Evolutionary conservation across 2,329 filamentous ascomycete genomes (phyloP).

Genomic region (Aspergillus viridinutans): DNA sequence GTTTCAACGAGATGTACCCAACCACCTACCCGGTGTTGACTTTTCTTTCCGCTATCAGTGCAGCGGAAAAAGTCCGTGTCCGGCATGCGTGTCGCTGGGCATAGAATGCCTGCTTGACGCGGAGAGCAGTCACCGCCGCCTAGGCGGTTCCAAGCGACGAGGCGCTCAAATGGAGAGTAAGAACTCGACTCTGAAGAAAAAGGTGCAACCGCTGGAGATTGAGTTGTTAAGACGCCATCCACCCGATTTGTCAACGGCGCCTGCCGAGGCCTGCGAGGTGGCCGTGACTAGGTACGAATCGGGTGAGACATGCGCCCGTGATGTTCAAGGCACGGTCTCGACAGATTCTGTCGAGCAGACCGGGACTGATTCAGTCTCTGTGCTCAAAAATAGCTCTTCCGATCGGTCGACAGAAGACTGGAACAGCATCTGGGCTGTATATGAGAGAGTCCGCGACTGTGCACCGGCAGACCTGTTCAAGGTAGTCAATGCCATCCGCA

Average conservation of each 20-base stretch:
- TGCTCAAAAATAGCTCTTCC: neutral
- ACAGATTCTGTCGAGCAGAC: neutral
- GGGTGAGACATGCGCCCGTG: neutral
- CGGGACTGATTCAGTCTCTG: neutral
- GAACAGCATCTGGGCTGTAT: neutral
- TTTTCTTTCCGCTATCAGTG: neutral
- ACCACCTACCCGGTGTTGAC: neutral
- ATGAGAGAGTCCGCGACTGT: neutral
- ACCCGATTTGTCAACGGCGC: neutral
- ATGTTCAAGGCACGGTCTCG: neutral
- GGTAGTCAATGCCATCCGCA: neutral
- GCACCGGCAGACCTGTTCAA: neutral
- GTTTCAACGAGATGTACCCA: neutral
- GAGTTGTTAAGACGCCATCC: neutral
- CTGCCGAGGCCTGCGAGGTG: too few species aligned
- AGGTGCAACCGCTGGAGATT: neutral
- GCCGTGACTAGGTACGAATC: too few species aligned
- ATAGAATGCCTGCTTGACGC: neutral
- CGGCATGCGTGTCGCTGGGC: neutral
- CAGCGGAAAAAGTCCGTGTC: neutral
- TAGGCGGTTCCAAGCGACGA: neutral
- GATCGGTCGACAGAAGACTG: neutral
- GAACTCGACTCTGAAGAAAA: neutral
- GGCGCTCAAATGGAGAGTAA: neutral
- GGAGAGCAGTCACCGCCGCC: neutral